These are phyloP conservation scores for Colletotrichum filicis DNA, from an alignment of 2,329 filamentous ascomycete genomes.

Conservation along the genomic window DNA sequence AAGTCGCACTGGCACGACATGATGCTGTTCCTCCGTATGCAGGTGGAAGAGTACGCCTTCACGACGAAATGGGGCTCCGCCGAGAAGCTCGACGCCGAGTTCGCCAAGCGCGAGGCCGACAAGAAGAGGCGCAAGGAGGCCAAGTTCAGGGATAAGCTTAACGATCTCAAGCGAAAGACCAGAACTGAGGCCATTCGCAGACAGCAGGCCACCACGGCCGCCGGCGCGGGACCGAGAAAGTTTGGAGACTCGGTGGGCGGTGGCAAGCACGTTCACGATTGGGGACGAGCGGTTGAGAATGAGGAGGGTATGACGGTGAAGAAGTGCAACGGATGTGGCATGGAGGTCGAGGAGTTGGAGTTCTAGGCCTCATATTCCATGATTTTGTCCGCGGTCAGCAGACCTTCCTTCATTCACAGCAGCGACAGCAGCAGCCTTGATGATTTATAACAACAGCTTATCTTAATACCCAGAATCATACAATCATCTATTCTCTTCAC, in stretches of 20 bases:
- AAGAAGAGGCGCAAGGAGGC: conserved; percentile 89
- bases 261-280: conserved; percentile 88
- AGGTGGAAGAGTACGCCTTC: conserved; percentile 95
- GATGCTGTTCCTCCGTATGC: conserved; percentile 95
- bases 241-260: conserved; percentile 83
- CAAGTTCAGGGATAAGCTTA: conserved; percentile 90
- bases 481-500: conserved; percentile 5
- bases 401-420: background rate
- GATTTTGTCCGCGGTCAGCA: background rate
- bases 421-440: background rate
- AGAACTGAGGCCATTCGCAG: conserved; percentile 89
- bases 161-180: conserved; percentile 93
- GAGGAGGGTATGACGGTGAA: conserved; percentile 82
- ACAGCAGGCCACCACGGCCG: conserved; percentile 66
- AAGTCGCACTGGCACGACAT: conserved; percentile 98
- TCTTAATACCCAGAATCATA: background rate
- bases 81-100: conserved; percentile 89
- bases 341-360: conserved; percentile 82
- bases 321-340: conserved; percentile 79
- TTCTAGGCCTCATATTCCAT: conserved; percentile 51
- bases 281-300: conserved; percentile 77
- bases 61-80: conserved; percentile 90
- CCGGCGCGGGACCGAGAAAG: conserved; percentile 60
- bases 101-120: conserved; percentile 79
- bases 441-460: background rate